Base-by-base conservation (phyloP, 352 stramenopile species). In the Elongisporangium prolatum region DNA sequence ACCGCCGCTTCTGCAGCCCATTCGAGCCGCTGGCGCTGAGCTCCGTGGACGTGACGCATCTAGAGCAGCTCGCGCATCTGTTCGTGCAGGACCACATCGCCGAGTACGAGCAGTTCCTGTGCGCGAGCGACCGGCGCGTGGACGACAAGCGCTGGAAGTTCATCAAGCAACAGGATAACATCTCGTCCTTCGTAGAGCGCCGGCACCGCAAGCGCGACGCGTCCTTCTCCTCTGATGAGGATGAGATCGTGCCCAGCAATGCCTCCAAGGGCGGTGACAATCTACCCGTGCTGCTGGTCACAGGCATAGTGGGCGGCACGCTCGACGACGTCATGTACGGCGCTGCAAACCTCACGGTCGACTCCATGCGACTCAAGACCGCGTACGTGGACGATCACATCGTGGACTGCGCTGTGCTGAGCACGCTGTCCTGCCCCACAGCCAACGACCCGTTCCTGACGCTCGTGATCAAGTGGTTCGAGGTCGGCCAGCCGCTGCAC, bases 291-390 rank as follows among this genome's bases (percentile, higher is more conserved):
- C 56, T 82, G 18, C 65, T 82, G 49, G 66, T 81, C 21, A 63
- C 70, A 5, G 81, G 81, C 17, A 80, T 71, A 9, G 55, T 91
- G 0, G 60, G 69, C 10, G 81, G 81, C 6, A 74, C 69, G 18
- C 38, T 91, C 0, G 70, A 89, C 20, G 81, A 91, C 48, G 73
- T 69, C 17, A 72, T 91, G 63, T 87, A 82, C 57, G 81, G 81
- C n/a, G 59, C 69, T 24, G 47, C 86, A 47, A 63, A 54, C 4
- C 55, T 65, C 0, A 78, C 74, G 10, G 60, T 71, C 10, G 68
- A 83, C 4, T 50, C 57, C 4, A 84, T 86, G 74, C 75, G 74
- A 2, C 52, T 87, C 6, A 74, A 76, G 16, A 78, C 68, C 14
- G 63, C 69, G 13, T 87, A 86, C 59, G 70, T 74, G n/a, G 61